Percentiles rank a stretch among this genome's conserved stretches.
These are phyloP conservation scores for Hanseniaspora gamundiae DNA, from an alignment of 1,139 yeast species.

Conservation along the genomic window DNA sequence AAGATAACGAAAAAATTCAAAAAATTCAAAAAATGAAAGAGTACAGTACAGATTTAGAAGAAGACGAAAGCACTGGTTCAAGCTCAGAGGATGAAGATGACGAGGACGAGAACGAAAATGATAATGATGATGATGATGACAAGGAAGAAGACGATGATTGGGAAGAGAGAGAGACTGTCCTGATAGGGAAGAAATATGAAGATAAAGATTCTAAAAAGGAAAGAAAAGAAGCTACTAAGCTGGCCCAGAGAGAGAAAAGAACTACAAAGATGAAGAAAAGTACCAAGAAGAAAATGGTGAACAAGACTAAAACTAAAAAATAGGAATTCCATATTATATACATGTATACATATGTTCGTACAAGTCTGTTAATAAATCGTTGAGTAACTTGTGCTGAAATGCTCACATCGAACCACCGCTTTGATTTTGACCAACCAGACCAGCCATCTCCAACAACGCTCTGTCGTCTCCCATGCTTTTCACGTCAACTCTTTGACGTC, in stretches of 20 bases:
- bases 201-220: conserved; percentile 78
- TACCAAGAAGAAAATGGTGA: conserved; percentile 66
- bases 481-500: conserved; percentile 59
- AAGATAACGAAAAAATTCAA: conserved; percentile 20
- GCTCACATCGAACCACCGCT: conserved; percentile 48
- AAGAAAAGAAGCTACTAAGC: conserved; percentile 74
- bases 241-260: conserved; percentile 76
- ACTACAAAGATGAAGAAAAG: conserved; percentile 87
- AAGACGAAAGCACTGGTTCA: conserved; percentile 14
- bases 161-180: conserved; percentile 27
- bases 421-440: conserved; percentile 56
- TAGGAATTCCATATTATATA: conserved; percentile 7
- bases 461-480: conserved; percentile 65
- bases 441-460: conserved; percentile 84
- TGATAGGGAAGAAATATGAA: conserved; percentile 66
- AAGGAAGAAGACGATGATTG: conserved; percentile 28
- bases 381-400: conserved; percentile 20
- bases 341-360: no score
- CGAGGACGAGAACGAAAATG: conserved; percentile 25
- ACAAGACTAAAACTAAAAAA: conserved; percentile 33
- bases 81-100: conserved; percentile 19
- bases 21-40: conserved; percentile 18
- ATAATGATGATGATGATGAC: conserved; percentile 27
- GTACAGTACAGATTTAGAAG: conserved; percentile 14
- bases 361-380: no score